phyloP scores from a whole-genome alignment of 1,284 basidiomycete species.

The Ganoderma leucocontextum region DNA sequence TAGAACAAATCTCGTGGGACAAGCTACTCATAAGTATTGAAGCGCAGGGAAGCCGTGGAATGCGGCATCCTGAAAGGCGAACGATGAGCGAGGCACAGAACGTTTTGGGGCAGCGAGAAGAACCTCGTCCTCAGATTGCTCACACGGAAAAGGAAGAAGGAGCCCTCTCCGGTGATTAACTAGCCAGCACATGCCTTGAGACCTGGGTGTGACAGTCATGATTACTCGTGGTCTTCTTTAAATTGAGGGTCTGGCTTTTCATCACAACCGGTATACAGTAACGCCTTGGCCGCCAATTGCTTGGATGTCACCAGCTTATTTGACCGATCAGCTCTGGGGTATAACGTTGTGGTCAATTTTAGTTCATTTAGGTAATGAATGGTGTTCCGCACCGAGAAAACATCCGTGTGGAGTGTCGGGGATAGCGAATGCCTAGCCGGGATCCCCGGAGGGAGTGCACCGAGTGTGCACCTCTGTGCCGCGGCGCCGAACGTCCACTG shows the following conservation, averaged over 20 bases:
- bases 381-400: constrained; percentile 14
- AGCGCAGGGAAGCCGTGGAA: not conserved
- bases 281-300: not conserved
- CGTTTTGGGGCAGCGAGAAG: constrained; percentile 11
- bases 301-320: constrained; percentile 13
- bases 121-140: not conserved
- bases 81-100: constrained; percentile 33
- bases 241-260: not conserved
- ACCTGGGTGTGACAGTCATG: constrained; percentile 12
- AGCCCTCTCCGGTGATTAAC: constrained; percentile 28
- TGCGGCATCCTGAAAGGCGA: constrained; percentile 16
- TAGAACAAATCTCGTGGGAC: not conserved
- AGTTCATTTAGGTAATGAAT: constrained; percentile 15
- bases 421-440: constrained; percentile 10
- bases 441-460: constrained; percentile 8
- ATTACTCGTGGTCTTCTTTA: not conserved
- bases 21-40: not conserved
- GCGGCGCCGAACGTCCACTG: not conserved
- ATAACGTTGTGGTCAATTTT: constrained; percentile 8
- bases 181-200: constrained; percentile 20
- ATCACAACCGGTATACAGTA: not conserved
- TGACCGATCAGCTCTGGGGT: constrained; percentile 13
- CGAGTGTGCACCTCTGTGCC: not conserved
- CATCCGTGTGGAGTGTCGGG: constrained; percentile 7
- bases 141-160: constrained; percentile 21